Conservation (phyloP, 345 rosid genomes). For the Camelina hispida region DNA sequence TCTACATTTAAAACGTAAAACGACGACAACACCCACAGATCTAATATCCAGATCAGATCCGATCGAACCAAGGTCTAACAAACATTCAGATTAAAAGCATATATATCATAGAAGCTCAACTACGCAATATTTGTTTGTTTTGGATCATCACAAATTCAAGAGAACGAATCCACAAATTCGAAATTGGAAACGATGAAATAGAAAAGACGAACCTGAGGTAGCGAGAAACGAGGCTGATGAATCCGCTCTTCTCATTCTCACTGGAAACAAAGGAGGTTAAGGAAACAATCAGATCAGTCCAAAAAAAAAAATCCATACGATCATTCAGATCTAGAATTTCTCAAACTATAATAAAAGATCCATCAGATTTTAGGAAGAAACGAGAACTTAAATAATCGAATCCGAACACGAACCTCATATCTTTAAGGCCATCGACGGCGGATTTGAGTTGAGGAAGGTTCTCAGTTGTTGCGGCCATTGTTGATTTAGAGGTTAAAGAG, state of each 20-base stretch:
- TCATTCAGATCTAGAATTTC: conserved; percentile 43
- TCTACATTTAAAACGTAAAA: conserved; percentile 22
- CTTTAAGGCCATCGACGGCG: conserved; percentile 59
- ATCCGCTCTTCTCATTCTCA: conserved; percentile 55
- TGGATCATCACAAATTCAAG: background rate
- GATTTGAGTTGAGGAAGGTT: conserved; percentile 63
- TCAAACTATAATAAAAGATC: background rate
- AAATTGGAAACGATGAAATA: background rate
- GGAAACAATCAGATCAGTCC: conserved; percentile 20
- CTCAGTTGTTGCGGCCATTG: conserved; percentile 67
- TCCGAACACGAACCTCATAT: conserved; percentile 61
- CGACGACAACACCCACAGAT: conserved; percentile 25
- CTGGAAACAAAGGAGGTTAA: conserved; percentile 14
- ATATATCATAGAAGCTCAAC: no score
- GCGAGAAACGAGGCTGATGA: conserved; percentile 85
- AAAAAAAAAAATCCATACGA: background rate
- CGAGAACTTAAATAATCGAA: background rate
- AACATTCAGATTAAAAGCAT: background rate
- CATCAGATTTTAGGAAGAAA: background rate
- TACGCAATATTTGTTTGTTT: background rate
- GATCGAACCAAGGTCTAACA: background rate
- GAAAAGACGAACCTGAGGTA: conserved; percentile 69
- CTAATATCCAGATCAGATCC: conserved; percentile 42
- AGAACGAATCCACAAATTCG: background rate
- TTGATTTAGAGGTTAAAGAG: conserved; percentile 8